Evolutionary conservation across 345 rosid genomes (phyloP).

Genomic region (Lepidium sativum): DNA sequence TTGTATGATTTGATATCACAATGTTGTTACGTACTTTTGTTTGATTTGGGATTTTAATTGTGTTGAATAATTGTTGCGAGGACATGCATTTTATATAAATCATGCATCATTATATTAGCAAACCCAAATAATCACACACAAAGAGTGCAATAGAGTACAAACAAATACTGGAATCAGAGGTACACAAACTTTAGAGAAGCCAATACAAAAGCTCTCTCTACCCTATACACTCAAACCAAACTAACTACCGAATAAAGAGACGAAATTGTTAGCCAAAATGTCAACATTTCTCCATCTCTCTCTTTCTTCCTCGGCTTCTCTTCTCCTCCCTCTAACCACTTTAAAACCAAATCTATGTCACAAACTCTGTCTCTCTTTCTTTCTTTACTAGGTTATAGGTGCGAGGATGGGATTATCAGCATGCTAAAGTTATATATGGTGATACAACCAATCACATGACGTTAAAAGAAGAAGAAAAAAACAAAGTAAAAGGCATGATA

Average conservation of each 20-base stretch:
- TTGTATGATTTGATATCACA: conserved; percentile 3
- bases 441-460: conserved; percentile 17
- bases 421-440: conserved; percentile 21
- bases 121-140: conserved; percentile 25
- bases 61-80: background rate
- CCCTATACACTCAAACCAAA: conserved; percentile 23
- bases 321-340: conserved; percentile 14
- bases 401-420: conserved; percentile 16
- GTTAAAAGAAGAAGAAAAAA: background rate
- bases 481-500: conserved; percentile 10
- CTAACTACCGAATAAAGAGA: conserved; percentile 1
- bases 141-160: background rate
- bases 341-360: conserved; percentile 11
- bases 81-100: background rate
- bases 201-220: conserved; percentile 16
- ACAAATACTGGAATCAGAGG: conserved; percentile 17
- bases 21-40: background rate
- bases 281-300: conserved; percentile 6
- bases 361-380: background rate
- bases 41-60: background rate
- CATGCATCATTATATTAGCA: conserved; percentile 2
- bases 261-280: conserved; percentile 22
- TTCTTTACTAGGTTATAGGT: conserved; percentile 8
- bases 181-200: conserved; percentile 6
- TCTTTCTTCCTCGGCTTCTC: conserved; percentile 4